A percentile compares a stretch with the other conserved stretches of the same genome.
Conservation (phyloP, 345 rosid genomes). For the Populus nigra region DNA sequence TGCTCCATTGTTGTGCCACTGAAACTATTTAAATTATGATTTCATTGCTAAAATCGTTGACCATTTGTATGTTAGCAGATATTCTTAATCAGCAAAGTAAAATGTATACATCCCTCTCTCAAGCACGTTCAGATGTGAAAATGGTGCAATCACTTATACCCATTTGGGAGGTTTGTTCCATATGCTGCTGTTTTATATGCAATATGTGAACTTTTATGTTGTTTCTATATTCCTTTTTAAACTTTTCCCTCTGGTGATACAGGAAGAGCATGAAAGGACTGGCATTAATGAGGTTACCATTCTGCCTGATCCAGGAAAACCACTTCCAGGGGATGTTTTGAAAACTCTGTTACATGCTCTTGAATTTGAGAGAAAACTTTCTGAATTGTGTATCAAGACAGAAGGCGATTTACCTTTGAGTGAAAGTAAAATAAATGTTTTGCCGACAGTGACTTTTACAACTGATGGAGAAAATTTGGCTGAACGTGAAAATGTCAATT, state of each 20-base stretch:
- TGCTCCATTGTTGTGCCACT: slow-evolving; percentile 4
- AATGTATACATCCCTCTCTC: slow-evolving; percentile 68
- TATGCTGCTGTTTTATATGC: slow-evolving; percentile 5
- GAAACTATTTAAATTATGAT: slow-evolving; percentile 5
- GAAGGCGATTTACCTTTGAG: slow-evolving; percentile 23
- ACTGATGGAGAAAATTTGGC: slow-evolving; percentile 26
- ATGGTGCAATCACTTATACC: slow-evolving; percentile 97
- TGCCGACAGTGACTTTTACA: slow-evolving; percentile 26
- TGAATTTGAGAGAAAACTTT: slow-evolving; percentile 48
- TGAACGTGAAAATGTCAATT: slow-evolving; percentile 36
- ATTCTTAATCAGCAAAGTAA: slow-evolving; percentile 71
- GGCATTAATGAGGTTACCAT: slow-evolving; percentile 50
- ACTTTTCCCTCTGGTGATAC: slow-evolving; percentile 20
- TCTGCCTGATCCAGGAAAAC: slow-evolving; percentile 70
- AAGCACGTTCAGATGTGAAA: slow-evolving; percentile 62
- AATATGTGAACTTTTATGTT: neutral
- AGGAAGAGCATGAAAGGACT: slow-evolving; percentile 90
- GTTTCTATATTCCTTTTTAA: slow-evolving; percentile 19
- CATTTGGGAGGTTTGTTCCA: slow-evolving; percentile 82
- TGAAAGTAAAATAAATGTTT: slow-evolving; percentile 26
- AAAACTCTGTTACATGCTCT: slow-evolving; percentile 52
- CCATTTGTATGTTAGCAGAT: slow-evolving; percentile 46
- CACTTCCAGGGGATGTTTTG: slow-evolving; percentile 61
- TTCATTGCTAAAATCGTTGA: slow-evolving; percentile 14
- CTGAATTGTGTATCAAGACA: slow-evolving; percentile 37